Evolutionary conservation across 1,139 yeast genomes (phyloP).

Genomic region (Sugiyamaella sp.): DNA sequence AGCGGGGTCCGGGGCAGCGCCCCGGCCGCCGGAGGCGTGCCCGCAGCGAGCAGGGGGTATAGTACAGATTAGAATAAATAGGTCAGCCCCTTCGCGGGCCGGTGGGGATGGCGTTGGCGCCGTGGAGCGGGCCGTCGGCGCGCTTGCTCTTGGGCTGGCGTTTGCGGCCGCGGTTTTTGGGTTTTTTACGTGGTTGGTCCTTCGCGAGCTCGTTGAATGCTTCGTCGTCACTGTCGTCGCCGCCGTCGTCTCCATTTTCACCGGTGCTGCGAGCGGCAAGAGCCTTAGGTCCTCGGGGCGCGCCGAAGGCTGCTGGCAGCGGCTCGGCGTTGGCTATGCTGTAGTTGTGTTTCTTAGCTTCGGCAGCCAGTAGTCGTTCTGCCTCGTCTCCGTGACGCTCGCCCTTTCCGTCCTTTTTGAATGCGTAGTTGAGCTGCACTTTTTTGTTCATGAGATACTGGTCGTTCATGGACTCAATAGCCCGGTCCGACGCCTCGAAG

Average conservation of each 20-base stretch:
- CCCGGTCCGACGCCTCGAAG: constrained; percentile 72
- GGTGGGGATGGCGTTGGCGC: constrained; percentile 18
- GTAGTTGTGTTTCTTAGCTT: constrained; percentile 53
- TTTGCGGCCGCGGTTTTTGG: constrained; percentile 9
- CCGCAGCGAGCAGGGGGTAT: no score
- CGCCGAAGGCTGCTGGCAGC: constrained; percentile 10
- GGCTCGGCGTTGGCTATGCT: constrained; percentile 15
- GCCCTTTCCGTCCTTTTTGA: constrained; percentile 61
- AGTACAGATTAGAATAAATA: background rate
- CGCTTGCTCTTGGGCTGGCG: constrained; percentile 2
- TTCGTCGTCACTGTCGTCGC: background rate
- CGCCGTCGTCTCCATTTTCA: background rate
- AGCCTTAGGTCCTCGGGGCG: background rate
- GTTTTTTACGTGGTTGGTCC: background rate
- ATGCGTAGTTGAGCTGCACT: constrained; percentile 69
- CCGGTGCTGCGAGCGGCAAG: no score
- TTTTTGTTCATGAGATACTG: constrained; percentile 69
- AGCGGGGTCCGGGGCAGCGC: constrained; percentile 1
- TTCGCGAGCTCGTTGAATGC: background rate
- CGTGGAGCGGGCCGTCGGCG: background rate
- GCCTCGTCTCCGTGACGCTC: constrained; percentile 77
- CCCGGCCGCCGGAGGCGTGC: constrained; percentile 3
- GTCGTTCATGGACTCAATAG: constrained; percentile 70
- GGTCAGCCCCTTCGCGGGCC: constrained; percentile 7
- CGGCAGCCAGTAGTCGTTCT: constrained; percentile 72